A percentile compares a stretch with the other conserved stretches of the same genome.
Conservation (phyloP, 192 early-diverging fungal species). For the Phlyctochytrium bullatum region DNA sequence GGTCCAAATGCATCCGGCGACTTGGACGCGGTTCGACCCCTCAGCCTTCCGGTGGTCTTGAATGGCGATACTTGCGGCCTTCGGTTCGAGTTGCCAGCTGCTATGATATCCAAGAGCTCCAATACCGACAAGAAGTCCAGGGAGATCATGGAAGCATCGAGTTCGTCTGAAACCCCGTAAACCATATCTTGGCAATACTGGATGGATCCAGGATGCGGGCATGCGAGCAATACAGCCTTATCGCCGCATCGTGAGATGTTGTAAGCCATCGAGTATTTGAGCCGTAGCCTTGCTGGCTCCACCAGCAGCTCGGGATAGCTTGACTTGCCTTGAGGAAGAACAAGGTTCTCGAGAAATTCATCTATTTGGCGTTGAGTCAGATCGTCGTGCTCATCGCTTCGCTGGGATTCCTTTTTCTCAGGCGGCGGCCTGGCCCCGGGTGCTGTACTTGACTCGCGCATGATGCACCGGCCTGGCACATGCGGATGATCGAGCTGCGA, state of each 20-base stretch:
- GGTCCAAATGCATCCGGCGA: too few species aligned
- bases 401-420: too few species aligned
- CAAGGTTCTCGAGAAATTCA: background rate
- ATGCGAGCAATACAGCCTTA: conserved; percentile 22
- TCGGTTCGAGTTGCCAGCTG: conserved; percentile 32
- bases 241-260: background rate
- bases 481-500: too few species aligned
- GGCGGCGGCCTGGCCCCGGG: too few species aligned
- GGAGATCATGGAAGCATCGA: conserved; percentile 56
- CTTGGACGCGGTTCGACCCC: conserved; percentile 11
- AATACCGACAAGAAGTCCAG: conserved; percentile 63
- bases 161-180: conserved; percentile 40
- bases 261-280: background rate
- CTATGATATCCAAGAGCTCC: too few species aligned
- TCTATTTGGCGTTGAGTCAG: too few species aligned
- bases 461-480: too few species aligned
- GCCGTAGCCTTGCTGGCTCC: background rate
- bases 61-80: background rate
- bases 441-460: too few species aligned
- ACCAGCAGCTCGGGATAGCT: background rate
- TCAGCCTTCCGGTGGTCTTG: conserved; percentile 18
- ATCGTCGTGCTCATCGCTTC: too few species aligned
- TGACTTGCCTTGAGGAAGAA: background rate
- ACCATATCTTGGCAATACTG: conserved; percentile 30
- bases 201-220: conserved; percentile 44